Evolutionary conservation across 129 eudicot genomes (phyloP).

Genomic region (Logfia minima): DNA sequence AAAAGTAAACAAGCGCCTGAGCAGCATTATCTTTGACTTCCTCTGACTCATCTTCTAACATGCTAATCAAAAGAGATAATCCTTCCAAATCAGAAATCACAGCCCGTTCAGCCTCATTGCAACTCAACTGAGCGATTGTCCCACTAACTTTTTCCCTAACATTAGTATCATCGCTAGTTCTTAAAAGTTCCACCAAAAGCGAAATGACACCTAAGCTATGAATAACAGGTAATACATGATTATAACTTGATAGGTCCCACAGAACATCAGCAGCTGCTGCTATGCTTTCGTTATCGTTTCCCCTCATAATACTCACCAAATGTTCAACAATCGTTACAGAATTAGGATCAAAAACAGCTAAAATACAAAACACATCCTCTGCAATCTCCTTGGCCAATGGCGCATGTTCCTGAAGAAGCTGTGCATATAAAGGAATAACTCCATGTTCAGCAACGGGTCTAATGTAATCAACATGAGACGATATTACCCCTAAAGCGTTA

Average conservation of each 20-base stretch:
- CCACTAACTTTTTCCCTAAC: constrained; percentile 60
- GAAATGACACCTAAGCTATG: constrained; percentile 49
- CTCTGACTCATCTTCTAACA: constrained; percentile 61
- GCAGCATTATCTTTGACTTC: constrained; percentile 58
- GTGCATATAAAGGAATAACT: constrained; percentile 54
- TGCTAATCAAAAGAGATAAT: constrained; percentile 47
- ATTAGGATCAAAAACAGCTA: constrained; percentile 47
- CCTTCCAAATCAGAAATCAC: constrained; percentile 49
- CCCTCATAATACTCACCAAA: constrained; percentile 52
- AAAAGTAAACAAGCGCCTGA: constrained; percentile 56
- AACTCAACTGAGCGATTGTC: constrained; percentile 61
- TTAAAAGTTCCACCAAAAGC: constrained; percentile 53
- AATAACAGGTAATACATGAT: constrained; percentile 39
- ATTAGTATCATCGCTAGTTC: constrained; percentile 24
- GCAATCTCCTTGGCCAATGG: constrained; percentile 62
- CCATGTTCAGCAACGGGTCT: constrained; percentile 60
- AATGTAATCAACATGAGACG: constrained; percentile 58
- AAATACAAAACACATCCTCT: constrained; percentile 64
- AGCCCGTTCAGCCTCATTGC: constrained; percentile 38
- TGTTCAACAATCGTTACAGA: constrained; percentile 45
- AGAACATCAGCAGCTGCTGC: constrained; percentile 67
- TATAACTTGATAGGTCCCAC: constrained; percentile 54
- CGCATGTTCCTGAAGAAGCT: constrained; percentile 46
- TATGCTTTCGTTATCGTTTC: constrained; percentile 44
- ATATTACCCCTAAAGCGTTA: constrained; percentile 65